Evolutionary conservation across 331 rosid genomes (phyloP).

Genomic region (Prunus yedoensis): DNA sequence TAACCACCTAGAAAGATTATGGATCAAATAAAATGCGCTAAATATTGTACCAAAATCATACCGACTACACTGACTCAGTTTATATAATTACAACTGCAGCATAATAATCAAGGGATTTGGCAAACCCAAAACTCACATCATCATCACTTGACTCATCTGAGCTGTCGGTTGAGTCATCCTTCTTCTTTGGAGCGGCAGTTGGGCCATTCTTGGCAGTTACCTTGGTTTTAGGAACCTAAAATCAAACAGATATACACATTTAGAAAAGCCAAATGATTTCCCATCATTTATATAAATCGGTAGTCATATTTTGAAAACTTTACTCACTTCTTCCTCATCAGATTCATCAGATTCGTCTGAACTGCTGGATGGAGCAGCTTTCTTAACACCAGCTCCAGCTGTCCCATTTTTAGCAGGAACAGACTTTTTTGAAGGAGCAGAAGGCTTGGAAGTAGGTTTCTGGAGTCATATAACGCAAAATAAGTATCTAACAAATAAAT

Average conservation of each 20-base stretch:
- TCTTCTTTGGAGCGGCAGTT: slow-evolving; percentile 31
- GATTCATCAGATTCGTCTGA: background rate
- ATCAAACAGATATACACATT: too few species aligned
- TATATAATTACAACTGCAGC: background rate
- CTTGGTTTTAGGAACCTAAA: slow-evolving; percentile 47
- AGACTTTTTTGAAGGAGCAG: slow-evolving; percentile 3
- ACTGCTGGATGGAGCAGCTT: background rate
- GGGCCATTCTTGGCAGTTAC: slow-evolving; percentile 40
- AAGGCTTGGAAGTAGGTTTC: slow-evolving; percentile 14
- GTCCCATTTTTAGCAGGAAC: slow-evolving; percentile 14
- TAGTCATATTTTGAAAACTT: background rate
- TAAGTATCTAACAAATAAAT: background rate
- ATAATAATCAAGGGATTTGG: background rate
- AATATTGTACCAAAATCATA: background rate
- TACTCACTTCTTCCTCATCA: background rate
- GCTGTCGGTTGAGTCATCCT: slow-evolving; percentile 19
- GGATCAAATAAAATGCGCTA: background rate
- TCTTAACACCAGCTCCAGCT: background rate
- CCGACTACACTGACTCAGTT: background rate
- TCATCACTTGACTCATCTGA: slow-evolving; percentile 37
- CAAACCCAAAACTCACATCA: slow-evolving; percentile 19
- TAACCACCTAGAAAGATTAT: too few species aligned
- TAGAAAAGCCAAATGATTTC: too few species aligned
- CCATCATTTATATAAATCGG: background rate
- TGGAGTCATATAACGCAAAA: background rate